Evolutionary conservation across 805 yeast species (phyloP).

Genomic region (Candida peoriensis): DNA sequence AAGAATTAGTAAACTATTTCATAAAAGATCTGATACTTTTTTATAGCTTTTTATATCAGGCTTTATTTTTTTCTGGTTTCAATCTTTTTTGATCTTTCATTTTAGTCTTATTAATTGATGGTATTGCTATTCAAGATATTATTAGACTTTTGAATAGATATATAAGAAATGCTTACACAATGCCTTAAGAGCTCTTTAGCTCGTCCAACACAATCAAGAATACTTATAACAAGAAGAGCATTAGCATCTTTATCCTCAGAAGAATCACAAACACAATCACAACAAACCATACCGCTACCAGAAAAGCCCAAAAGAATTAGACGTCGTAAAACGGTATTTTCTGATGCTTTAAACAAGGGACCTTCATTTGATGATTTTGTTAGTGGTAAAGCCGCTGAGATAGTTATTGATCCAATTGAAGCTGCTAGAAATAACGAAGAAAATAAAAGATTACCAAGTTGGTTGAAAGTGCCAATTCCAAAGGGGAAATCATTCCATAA

Average conservation of each 20-base stretch:
- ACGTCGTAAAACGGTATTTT: conserved; percentile 54
- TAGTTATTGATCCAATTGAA: conserved; percentile 68
- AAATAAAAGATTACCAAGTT: conserved; percentile 60
- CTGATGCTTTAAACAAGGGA: conserved; percentile 71
- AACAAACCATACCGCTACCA: not conserved
- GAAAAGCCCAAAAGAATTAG: conserved; percentile 25
- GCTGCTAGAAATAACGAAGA: conserved; percentile 31
- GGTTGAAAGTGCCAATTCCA: conserved; percentile 97
- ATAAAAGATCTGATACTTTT: no score
- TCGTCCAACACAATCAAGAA: no score
- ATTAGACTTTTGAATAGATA: no score
- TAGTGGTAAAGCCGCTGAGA: conserved; percentile 68
- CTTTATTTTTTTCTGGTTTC: no score
- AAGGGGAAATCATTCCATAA: conserved; percentile 81
- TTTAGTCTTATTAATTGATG: no score
- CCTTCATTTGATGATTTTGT: conserved; percentile 93
- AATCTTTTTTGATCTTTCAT: no score
- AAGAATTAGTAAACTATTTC: no score
- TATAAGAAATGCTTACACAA: no score
- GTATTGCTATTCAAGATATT: no score
- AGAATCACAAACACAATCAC: conserved; percentile 1
- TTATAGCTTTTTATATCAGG: no score
- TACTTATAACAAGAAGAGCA: conserved; percentile 8
- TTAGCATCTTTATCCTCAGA: conserved; percentile 13
- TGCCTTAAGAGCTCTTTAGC: no score